Conservation (phyloP, 1,284 basidiomycete species). For the Fomitopsis pinicola region DNA sequence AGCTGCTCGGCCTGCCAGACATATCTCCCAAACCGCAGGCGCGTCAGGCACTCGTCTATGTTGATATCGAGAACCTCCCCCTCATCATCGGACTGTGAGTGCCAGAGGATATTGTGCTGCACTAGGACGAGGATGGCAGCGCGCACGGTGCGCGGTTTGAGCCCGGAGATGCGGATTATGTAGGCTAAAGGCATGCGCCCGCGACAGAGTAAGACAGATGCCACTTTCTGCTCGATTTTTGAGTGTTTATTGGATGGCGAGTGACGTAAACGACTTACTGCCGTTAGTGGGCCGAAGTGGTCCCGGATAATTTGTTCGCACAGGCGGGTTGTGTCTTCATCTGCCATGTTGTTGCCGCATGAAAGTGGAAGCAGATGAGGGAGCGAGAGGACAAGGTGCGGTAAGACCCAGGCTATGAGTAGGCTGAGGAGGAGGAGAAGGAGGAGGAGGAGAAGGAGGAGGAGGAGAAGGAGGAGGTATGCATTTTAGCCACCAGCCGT, state of each 20-base stretch:
- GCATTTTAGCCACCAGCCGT: no score
- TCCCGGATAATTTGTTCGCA: slow-evolving; percentile 74
- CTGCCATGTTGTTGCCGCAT: slow-evolving; percentile 59
- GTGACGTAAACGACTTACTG: slow-evolving; percentile 42
- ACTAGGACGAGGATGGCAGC: slow-evolving; percentile 80
- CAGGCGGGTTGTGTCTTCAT: slow-evolving; percentile 63
- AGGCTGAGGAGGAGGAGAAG: no score
- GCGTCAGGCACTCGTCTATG: slow-evolving; percentile 72
- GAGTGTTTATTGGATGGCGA: background rate
- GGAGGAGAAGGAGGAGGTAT: no score
- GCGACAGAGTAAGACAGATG: slow-evolving; percentile 76
- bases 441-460: no score
- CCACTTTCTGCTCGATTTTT: slow-evolving; percentile 56
- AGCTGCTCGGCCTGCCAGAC: slow-evolving; percentile 69
- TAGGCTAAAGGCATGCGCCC: slow-evolving; percentile 78
- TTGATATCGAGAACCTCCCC: slow-evolving; percentile 79
- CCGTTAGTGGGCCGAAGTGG: slow-evolving; percentile 76
- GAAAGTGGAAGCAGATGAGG: no score
- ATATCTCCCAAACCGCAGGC: slow-evolving; percentile 77
- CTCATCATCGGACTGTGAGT: slow-evolving; percentile 71
- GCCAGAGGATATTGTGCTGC: slow-evolving; percentile 91
- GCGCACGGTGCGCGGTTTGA: slow-evolving; percentile 66
- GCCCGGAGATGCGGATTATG: slow-evolving; percentile 62
- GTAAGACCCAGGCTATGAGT: no score
- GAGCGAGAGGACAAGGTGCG: no score